phyloP scores from a whole-genome alignment of 1,284 basidiomycete species.

The Mycena sp. region DNA sequence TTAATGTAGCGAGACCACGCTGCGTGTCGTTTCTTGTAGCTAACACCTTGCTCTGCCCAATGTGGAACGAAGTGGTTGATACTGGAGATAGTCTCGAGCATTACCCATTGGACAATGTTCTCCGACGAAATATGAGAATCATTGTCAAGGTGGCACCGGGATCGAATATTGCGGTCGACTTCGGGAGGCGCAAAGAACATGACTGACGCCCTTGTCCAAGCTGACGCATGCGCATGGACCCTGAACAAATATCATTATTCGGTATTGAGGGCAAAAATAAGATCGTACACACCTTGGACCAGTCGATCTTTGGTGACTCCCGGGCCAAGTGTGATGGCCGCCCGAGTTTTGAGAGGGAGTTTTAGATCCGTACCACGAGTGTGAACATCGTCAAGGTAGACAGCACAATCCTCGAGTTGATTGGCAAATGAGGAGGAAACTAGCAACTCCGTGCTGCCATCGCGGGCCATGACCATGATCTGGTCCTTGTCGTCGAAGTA shows the following conservation, averaged over 20 bases:
- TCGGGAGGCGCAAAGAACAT: slow-evolving; percentile 46
- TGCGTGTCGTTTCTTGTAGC: slow-evolving; percentile 4
- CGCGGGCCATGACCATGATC: slow-evolving; percentile 50
- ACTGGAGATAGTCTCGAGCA: slow-evolving; percentile 21
- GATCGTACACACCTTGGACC: slow-evolving; percentile 52
- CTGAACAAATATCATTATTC: slow-evolving; percentile 32
- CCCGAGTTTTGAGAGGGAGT: slow-evolving; percentile 52
- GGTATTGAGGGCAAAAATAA: background rate
- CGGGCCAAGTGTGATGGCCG: slow-evolving; percentile 61
- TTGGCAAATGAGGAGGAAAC: slow-evolving; percentile 52
- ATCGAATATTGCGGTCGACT: slow-evolving; percentile 37
- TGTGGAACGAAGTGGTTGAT: slow-evolving; percentile 17
- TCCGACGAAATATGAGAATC: background rate
- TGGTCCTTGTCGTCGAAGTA: slow-evolving; percentile 59
- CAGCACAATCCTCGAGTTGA: slow-evolving; percentile 52
- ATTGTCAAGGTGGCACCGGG: slow-evolving; percentile 6
- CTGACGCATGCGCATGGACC: slow-evolving; percentile 55
- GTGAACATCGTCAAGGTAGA: slow-evolving; percentile 68
- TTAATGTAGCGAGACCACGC: slow-evolving; percentile 1
- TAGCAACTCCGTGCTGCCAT: slow-evolving; percentile 50
- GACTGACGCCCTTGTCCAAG: slow-evolving; percentile 44
- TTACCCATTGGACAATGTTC: slow-evolving; percentile 22
- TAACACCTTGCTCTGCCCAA: slow-evolving; percentile 19
- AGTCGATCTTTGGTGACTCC: slow-evolving; percentile 64
- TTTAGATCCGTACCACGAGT: slow-evolving; percentile 66